Evolutionary conservation across 306 rosid species (phyloP).

Genomic region (Casuarina cunninghamiana): DNA sequence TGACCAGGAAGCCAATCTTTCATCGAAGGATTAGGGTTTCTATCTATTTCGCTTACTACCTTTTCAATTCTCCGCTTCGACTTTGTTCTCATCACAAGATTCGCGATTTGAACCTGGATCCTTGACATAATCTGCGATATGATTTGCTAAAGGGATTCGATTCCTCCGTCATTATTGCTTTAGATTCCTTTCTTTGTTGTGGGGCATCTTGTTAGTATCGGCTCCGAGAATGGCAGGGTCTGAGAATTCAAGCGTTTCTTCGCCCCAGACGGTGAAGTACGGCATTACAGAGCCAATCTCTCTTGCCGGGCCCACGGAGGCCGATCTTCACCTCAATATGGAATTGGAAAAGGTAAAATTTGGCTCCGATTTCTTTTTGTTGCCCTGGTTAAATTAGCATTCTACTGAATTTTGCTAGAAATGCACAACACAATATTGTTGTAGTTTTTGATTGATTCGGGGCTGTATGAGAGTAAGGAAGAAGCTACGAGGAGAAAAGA

Average conservation of each 20-base stretch:
- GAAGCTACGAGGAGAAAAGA: slow-evolving; percentile 64
- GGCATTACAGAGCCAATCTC: slow-evolving; percentile 79
- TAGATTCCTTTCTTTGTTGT: slow-evolving; percentile 3
- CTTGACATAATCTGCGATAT: background rate
- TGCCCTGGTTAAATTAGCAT: background rate
- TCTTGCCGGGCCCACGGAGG: slow-evolving; percentile 71
- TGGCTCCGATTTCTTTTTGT: background rate
- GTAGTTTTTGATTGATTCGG: slow-evolving; percentile 77
- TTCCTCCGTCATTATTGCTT: background rate
- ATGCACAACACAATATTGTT: background rate
- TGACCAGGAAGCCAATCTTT: slow-evolving; percentile 26
- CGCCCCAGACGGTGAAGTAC: slow-evolving; percentile 39
- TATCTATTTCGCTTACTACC: background rate
- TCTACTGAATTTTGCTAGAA: background rate
- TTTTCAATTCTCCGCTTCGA: background rate
- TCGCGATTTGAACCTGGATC: background rate
- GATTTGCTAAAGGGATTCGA: background rate
- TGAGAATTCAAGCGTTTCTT: slow-evolving; percentile 39
- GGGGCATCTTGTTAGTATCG: slow-evolving; percentile 17
- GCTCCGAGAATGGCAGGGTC: slow-evolving; percentile 63
- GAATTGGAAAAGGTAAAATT: slow-evolving; percentile 69
- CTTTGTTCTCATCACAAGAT: background rate
- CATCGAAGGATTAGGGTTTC: slow-evolving; percentile 12
- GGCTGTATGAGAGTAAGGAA: slow-evolving; percentile 72
- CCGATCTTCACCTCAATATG: slow-evolving; percentile 66